phyloP scores from a whole-genome alignment of 2,329 filamentous ascomycete species.

The Cyphellophora europaea region DNA sequence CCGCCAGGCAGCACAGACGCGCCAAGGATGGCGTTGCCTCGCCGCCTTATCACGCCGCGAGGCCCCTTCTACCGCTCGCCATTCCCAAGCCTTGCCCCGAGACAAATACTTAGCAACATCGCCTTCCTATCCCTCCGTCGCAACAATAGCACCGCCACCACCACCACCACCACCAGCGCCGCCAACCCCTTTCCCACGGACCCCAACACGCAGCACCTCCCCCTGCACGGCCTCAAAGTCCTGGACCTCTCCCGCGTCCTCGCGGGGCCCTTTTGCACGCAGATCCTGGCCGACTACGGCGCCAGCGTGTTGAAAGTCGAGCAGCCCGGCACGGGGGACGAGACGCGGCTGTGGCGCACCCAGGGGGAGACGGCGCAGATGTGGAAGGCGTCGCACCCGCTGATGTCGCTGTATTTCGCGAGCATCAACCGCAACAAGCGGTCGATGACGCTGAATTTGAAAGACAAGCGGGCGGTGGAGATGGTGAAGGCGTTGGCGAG shows the following conservation, averaged over 20 bases:
- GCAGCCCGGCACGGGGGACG: conserved; percentile 14
- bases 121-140: neutral
- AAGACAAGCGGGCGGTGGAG: conserved; percentile 4
- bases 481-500: conserved; percentile 9
- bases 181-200: neutral
- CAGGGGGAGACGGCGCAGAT: conserved; percentile 13
- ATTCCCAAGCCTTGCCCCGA: neutral
- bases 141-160: neutral
- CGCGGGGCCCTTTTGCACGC: conserved; percentile 15
- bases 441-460: conserved; percentile 11
- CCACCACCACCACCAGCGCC: neutral
- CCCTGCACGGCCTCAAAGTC: conserved; percentile 9
- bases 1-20: neutral
- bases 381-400: conserved; percentile 7
- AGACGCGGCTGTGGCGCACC: conserved; percentile 16
- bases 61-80: neutral
- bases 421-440: conserved; percentile 12
- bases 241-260: conserved; percentile 17
- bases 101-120: neutral
- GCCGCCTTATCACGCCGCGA: neutral
- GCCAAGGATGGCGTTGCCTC: neutral
- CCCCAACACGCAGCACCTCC: conserved; percentile 1
- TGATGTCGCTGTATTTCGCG: conserved; percentile 11
- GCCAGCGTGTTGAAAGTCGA: conserved; percentile 21
- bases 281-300: conserved; percentile 18